These are phyloP conservation scores for Pisolithus tinctorius DNA, from an alignment of 768 basidiomycete genomes.

Conservation along the genomic window DNA sequence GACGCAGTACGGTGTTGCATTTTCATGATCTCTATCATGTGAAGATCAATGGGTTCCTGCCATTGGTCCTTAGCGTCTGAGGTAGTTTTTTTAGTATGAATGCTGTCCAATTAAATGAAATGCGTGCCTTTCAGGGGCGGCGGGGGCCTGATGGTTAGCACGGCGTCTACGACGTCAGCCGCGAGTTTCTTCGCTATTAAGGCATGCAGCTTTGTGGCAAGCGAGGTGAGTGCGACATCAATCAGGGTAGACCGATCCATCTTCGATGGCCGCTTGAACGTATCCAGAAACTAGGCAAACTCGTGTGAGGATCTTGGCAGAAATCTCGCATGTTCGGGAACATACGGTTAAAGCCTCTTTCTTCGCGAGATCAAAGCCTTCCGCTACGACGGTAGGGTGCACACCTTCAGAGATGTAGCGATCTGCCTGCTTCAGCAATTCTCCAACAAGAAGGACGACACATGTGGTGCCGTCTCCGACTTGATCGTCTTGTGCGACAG, in stretches of 20 bases:
- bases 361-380: slow-evolving; percentile 96
- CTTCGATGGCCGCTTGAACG: slow-evolving; percentile 70
- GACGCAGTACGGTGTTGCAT: slow-evolving; percentile 99
- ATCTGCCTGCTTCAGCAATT: slow-evolving; percentile 95
- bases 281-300: slow-evolving; percentile 75
- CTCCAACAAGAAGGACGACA: slow-evolving; percentile 92
- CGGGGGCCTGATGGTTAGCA: slow-evolving; percentile 76
- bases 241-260: slow-evolving; percentile 89
- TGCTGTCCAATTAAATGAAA: slow-evolving; percentile 21
- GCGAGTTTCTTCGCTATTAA: slow-evolving; percentile 81
- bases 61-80: slow-evolving; percentile 60
- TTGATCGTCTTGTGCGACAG: slow-evolving; percentile 98
- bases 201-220: slow-evolving; percentile 86
- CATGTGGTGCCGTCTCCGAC: slow-evolving; percentile 99
- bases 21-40: slow-evolving; percentile 99
- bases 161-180: slow-evolving; percentile 92
- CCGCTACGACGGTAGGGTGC: slow-evolving; percentile 91
- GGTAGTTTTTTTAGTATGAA: slow-evolving; percentile 18
- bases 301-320: slow-evolving; percentile 15
- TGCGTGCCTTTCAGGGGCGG: slow-evolving; percentile 50
- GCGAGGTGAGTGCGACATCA: slow-evolving; percentile 90
- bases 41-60: slow-evolving; percentile 90
- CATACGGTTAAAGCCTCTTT: slow-evolving; percentile 85
- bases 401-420: slow-evolving; percentile 97
- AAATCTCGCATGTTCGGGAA: slow-evolving; percentile 17